These are phyloP conservation scores for Scleroderma bovista DNA, from an alignment of 768 basidiomycete species.

Conservation along the genomic window DNA sequence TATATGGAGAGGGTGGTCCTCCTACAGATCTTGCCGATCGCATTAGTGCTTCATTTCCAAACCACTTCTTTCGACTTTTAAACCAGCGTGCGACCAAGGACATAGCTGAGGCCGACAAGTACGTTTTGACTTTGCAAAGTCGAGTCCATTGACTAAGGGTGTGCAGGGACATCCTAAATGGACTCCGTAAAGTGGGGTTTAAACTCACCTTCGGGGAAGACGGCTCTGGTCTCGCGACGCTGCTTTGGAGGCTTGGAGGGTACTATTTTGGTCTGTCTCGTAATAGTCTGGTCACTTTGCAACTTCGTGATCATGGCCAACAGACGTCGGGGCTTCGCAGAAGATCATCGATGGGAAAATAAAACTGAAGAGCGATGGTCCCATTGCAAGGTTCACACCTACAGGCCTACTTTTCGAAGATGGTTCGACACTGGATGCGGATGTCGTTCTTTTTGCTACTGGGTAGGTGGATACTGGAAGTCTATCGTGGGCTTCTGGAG, in stretches of 20 bases:
- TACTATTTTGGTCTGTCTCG: conserved; percentile 55
- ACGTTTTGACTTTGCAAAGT: conserved; percentile 7
- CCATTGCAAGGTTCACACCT: conserved; percentile 36
- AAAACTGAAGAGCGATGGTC: conserved; percentile 40
- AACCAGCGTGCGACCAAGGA: conserved; percentile 33
- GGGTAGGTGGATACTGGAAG: conserved; percentile 39
- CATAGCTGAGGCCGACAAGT: conserved; percentile 56
- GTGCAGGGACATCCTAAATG: conserved; percentile 46
- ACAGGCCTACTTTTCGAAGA: conserved; percentile 38
- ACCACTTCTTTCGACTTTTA: conserved; percentile 20
- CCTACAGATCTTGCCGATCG: conserved; percentile 52
- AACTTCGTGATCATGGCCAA: too few relatives aligned
- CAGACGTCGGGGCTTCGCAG: conserved; percentile 39
- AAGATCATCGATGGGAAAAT: conserved; percentile 43
- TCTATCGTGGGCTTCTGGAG: neutral
- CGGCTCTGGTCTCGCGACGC: conserved; percentile 45
- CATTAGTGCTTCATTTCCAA: conserved; percentile 45
- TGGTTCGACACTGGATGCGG: conserved; percentile 41
- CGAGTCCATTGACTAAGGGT: neutral
- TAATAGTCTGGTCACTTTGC: neutral
- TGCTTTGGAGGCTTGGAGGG: conserved; percentile 52
- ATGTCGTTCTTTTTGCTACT: conserved; percentile 47
- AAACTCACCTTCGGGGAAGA: conserved; percentile 46
- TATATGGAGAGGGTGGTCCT: conserved; percentile 42
- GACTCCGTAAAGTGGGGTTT: conserved; percentile 56